Evolutionary conservation across 768 basidiomycete genomes (phyloP).

Genomic region (Asterophora lycoperdoides): DNA sequence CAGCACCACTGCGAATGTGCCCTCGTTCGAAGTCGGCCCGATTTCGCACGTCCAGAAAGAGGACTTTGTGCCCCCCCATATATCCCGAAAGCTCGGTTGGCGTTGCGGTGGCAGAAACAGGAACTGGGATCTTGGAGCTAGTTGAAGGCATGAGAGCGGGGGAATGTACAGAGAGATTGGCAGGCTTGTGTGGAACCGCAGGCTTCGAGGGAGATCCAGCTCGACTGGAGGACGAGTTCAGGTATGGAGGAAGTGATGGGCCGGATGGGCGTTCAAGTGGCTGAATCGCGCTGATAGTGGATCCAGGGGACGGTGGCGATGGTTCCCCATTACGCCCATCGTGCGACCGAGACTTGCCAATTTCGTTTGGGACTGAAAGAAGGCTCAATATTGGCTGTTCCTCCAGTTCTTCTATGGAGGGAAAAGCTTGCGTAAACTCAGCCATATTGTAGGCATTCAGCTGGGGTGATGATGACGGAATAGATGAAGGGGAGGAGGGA

Average conservation of each 20-base stretch:
- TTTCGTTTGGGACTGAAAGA: slow-evolving; percentile 42
- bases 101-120: slow-evolving; percentile 53
- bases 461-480: slow-evolving; percentile 61
- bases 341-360: slow-evolving; percentile 20
- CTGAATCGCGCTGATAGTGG: slow-evolving; percentile 36
- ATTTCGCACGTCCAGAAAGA: slow-evolving; percentile 81
- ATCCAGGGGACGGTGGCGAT: slow-evolving; percentile 24
- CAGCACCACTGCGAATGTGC: slow-evolving; percentile 51
- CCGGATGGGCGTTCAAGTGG: slow-evolving; percentile 61
- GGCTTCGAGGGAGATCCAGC: slow-evolving; percentile 53
- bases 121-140: slow-evolving; percentile 42
- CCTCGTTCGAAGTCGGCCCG: slow-evolving; percentile 73
- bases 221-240: slow-evolving; percentile 55
- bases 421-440: slow-evolving; percentile 65
- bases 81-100: slow-evolving; percentile 60
- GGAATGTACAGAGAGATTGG: slow-evolving; percentile 30
- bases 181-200: slow-evolving; percentile 36
- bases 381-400: slow-evolving; percentile 46
- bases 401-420: slow-evolving; percentile 73
- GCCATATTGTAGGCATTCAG: slow-evolving; percentile 35
- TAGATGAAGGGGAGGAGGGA: slow-evolving; percentile 72
- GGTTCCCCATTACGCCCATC: slow-evolving; percentile 24
- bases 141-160: slow-evolving; percentile 29
- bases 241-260: slow-evolving; percentile 59
- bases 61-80: slow-evolving; percentile 52